Conservation (phyloP, 768 basidiomycete genomes). For the Saitozyma podzolica region DNA sequence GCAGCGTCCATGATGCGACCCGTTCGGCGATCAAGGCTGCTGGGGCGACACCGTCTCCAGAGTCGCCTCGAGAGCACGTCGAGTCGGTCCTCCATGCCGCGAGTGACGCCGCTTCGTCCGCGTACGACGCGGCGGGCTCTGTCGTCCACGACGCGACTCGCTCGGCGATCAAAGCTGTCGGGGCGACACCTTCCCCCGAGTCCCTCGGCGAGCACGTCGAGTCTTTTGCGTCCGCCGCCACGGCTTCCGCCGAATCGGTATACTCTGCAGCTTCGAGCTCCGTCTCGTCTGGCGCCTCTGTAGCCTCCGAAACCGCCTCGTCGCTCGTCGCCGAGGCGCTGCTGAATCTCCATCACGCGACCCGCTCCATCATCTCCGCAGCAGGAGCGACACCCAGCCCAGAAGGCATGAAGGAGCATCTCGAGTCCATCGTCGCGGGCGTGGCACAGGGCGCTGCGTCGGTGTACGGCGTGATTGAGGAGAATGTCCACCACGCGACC, state of each 20-base stretch:
- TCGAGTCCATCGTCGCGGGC: slow-evolving; percentile 27
- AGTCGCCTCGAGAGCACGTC: slow-evolving; percentile 26
- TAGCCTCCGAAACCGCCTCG: slow-evolving; percentile 16
- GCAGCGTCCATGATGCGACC: slow-evolving; percentile 29
- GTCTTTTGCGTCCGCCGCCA: slow-evolving; percentile 10
- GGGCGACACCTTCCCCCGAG: slow-evolving; percentile 36
- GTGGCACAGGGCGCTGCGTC: slow-evolving; percentile 27
- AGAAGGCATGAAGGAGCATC: slow-evolving; percentile 31
- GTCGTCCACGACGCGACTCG: slow-evolving; percentile 33
- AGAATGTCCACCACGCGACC: slow-evolving; percentile 38
- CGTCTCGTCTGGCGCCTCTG: slow-evolving; percentile 19
- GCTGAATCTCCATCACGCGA: slow-evolving; percentile 25
- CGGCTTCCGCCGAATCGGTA: slow-evolving; percentile 1
- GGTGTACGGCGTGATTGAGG: slow-evolving; percentile 18
- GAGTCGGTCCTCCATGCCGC: slow-evolving; percentile 19
- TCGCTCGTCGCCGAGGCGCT: slow-evolving; percentile 24
- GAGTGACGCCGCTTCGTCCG: slow-evolving; percentile 8
- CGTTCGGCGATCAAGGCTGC: slow-evolving; percentile 34
- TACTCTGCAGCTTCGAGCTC: slow-evolving; percentile 5
- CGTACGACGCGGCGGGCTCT: slow-evolving; percentile 8
- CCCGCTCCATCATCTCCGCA: slow-evolving; percentile 34
- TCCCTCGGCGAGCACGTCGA: slow-evolving; percentile 21
- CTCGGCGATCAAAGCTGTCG: slow-evolving; percentile 30
- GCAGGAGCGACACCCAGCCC: slow-evolving; percentile 42
- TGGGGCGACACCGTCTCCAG: slow-evolving; percentile 39